Conservation (phyloP, 805 yeast species). For the Ogataea sp. region DNA sequence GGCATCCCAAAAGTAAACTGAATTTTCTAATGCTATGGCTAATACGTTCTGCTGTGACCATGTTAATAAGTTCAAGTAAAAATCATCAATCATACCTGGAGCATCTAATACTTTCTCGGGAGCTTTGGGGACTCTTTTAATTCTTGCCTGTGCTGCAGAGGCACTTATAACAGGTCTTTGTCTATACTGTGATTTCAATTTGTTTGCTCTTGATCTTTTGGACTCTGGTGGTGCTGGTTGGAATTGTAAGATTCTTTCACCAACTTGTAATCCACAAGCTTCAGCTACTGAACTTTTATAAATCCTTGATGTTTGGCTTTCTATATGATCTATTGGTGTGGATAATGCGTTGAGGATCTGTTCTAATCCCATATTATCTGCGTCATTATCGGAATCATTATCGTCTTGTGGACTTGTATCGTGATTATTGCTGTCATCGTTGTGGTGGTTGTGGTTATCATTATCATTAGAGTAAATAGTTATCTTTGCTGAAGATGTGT, state of each 20-base stretch:
- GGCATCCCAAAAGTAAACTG: conserved; percentile 92
- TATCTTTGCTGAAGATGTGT: conserved; percentile 38
- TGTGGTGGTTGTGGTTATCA: not conserved
- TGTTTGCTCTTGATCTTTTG: conserved; percentile 13
- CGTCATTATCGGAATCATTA: too few relatives aligned
- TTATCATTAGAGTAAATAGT: conserved; percentile 20
- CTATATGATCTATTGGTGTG: conserved; percentile 33
- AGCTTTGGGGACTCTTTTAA: conserved; percentile 73
- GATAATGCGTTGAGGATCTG: too few relatives aligned
- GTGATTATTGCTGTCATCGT: not conserved
- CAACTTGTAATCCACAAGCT: conserved; percentile 85
- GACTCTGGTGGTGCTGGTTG: conserved; percentile 78
- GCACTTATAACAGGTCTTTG: conserved; percentile 23
- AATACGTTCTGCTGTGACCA: conserved; percentile 82
- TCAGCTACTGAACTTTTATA: conserved; percentile 83
- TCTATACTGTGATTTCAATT: conserved; percentile 12
- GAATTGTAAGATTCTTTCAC: conserved; percentile 76
- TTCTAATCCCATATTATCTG: too few relatives aligned
- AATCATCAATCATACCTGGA: conserved; percentile 90
- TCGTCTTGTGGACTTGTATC: too few relatives aligned
- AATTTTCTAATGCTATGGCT: conserved; percentile 80
- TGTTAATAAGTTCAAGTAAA: conserved; percentile 74
- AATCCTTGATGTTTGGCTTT: conserved; percentile 43
- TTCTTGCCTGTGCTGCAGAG: conserved; percentile 52
- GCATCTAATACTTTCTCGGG: conserved; percentile 95